Evolutionary conservation across 2,329 filamentous ascomycete species (phyloP), one percentile per base, ranked within the genome.

Genomic region (Cladophialophora yegresii): DNA sequence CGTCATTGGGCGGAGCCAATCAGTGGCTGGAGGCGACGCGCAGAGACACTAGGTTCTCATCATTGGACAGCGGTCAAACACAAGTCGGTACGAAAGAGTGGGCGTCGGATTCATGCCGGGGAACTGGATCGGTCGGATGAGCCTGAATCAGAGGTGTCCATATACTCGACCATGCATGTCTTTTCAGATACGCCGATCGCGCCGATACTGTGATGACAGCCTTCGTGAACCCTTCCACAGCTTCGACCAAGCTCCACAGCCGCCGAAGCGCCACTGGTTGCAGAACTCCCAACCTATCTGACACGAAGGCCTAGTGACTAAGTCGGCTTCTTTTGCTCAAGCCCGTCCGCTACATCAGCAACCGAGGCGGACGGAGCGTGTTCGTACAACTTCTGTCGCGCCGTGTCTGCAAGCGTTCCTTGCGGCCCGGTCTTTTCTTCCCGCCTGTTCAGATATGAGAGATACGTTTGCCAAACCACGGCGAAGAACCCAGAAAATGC

Each of bases 391-490:
- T 65, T 64, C 26, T 67, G 56, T 23, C 62, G 40, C n/a, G 63
- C 65, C 43, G 58, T 58, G 45, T 59, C 64, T 30, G 64, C 68
- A 2, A 64, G 58, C 2, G 26, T 51, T 13, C 63, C 64, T 43
- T 60, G 58, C 13, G 61, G 64, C 6, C 55, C 68, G 23, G 62
- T 61, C 53, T 69, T 69, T 51, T 71, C 70, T 51, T 70, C 67
- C 43, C 60, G 65, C 54, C 70, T 62, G 53, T 71, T 71, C 58
- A 71, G 64, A 51, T 66, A 89, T 70, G 88, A 91, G 71, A 97
- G 74, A 80, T 96, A 97, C 0, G 91, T 92, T 83, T 96, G 93
- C 93, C 93, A 97, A 0, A 90, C 90, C 58, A 96, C 89, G 0
- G 91, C 91, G 68, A 96, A 84, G 6, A 89, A 79, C 1, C 90